phyloP scores from a whole-genome alignment of 139 green algal genomes.

The Pleodorina starrii region DNA sequence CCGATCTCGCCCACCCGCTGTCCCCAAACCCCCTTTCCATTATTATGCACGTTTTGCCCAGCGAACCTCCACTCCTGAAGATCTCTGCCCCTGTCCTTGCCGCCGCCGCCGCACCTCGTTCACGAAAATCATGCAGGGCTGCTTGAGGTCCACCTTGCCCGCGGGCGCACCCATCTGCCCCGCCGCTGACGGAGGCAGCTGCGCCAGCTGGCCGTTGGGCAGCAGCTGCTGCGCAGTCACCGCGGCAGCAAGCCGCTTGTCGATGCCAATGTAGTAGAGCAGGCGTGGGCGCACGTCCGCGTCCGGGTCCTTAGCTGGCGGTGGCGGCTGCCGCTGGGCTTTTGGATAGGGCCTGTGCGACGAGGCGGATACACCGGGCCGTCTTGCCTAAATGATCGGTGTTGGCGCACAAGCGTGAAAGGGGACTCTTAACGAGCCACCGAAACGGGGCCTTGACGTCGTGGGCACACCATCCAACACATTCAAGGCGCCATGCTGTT shows the following conservation, averaged over 20 bases:
- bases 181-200: slow-evolving; percentile 37
- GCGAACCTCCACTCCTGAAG: no score
- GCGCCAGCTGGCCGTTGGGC: slow-evolving; percentile 66
- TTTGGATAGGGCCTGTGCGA: slow-evolving; percentile 34
- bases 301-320: not conserved
- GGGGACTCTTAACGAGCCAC: no score
- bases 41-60: no score
- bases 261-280: slow-evolving; percentile 52
- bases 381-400: no score
- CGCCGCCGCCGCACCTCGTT: slow-evolving; percentile 6
- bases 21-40: no score
- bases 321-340: not conserved
- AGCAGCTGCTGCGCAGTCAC: slow-evolving; percentile 78
- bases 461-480: no score
- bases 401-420: no score
- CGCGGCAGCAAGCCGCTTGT: slow-evolving; percentile 42
- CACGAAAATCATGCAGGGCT: slow-evolving; percentile 30
- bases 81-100: not conserved
- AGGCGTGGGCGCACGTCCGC: slow-evolving; percentile 22
- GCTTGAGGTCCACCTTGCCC: slow-evolving; percentile 39
- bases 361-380: no score
- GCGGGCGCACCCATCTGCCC: slow-evolving; percentile 23
- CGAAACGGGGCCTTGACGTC: no score
- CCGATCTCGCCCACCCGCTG: no score
- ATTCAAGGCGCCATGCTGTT: no score